Percentiles rank a stretch among this genome's conserved stretches.
phyloP scores from a whole-genome alignment of 129 eudicot species.

The Arctium minus region DNA sequence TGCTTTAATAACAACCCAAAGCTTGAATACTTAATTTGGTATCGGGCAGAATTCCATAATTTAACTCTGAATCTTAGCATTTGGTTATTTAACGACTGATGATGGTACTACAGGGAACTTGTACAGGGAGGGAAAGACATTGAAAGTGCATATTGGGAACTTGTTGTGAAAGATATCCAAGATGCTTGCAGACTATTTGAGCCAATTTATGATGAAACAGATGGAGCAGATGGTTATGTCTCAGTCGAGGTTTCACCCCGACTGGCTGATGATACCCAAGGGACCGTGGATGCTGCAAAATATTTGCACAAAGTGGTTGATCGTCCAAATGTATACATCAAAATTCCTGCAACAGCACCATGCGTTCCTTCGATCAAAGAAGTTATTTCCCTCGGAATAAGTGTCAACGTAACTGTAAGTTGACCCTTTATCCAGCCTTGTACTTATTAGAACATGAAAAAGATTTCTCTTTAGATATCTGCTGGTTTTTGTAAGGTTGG shows the following conservation, averaged over 20 bases:
- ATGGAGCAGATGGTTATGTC: slow-evolving; percentile 92
- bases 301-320: slow-evolving; percentile 83
- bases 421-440: slow-evolving; percentile 18
- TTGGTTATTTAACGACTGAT: not conserved
- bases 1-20: not conserved
- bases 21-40: not conserved
- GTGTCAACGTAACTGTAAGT: slow-evolving; percentile 97
- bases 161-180: slow-evolving; percentile 94
- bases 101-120: slow-evolving; percentile 62
- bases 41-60: not conserved
- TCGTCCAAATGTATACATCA: slow-evolving; percentile 88
- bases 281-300: slow-evolving; percentile 91
- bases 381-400: slow-evolving; percentile 80
- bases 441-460: not conserved
- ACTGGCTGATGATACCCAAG: slow-evolving; percentile 90
- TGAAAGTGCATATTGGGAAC: slow-evolving; percentile 97
- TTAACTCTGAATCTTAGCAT: not conserved
- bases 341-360: slow-evolving; percentile 92
- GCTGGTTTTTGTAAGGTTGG: not conserved
- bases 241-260: slow-evolving; percentile 98
- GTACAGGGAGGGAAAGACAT: slow-evolving; percentile 94
- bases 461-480: not conserved
- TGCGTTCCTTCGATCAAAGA: slow-evolving; percentile 91
- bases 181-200: slow-evolving; percentile 97
- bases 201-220: slow-evolving; percentile 80